phyloP scores from a whole-genome alignment of 2,329 filamentous ascomycete genomes.

The Botrytis fabae region DNA sequence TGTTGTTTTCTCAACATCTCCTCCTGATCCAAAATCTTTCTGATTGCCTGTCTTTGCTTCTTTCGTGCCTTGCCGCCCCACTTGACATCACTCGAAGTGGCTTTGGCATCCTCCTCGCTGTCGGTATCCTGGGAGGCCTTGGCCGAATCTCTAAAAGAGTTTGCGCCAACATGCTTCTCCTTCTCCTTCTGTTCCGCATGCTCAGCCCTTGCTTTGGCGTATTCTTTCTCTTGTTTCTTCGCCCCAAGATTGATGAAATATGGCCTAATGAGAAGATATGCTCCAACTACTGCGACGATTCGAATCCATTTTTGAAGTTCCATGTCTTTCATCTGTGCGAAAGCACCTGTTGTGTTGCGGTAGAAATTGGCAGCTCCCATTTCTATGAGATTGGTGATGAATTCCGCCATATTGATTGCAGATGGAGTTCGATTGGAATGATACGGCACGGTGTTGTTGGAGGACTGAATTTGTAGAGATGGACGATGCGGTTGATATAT shows the following conservation, averaged over 20 bases:
- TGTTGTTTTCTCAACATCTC: conserved; percentile 55
- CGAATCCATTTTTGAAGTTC: conserved; percentile 61
- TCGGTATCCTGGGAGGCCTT: conserved; percentile 54
- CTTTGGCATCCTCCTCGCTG: conserved; percentile 47
- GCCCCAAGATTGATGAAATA: conserved; percentile 69
- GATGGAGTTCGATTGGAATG: background rate
- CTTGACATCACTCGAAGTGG: conserved; percentile 43
- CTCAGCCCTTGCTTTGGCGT: conserved; percentile 52
- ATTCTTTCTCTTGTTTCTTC: conserved; percentile 61
- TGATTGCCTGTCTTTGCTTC: conserved; percentile 66
- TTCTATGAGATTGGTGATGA: conserved; percentile 22
- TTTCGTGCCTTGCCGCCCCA: conserved; percentile 72
- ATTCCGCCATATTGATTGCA: conserved; percentile 4
- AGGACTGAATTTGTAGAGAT: background rate
- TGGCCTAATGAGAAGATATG: conserved; percentile 71
- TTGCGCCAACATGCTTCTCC: conserved; percentile 53
- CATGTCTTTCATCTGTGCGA: conserved; percentile 45
- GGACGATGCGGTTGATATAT: background rate
- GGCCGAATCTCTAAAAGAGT: conserved; percentile 57
- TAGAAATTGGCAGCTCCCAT: conserved; percentile 31
- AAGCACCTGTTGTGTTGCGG: conserved; percentile 40
- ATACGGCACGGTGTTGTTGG: background rate
- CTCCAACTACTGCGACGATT: conserved; percentile 68
- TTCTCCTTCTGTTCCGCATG: conserved; percentile 37
- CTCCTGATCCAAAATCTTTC: conserved; percentile 62